A percentile compares a stretch with the other conserved stretches of the same genome.
These are phyloP conservation scores for Aspergillus jensenii DNA, from an alignment of 2,329 filamentous ascomycete genomes.

Conservation along the genomic window DNA sequence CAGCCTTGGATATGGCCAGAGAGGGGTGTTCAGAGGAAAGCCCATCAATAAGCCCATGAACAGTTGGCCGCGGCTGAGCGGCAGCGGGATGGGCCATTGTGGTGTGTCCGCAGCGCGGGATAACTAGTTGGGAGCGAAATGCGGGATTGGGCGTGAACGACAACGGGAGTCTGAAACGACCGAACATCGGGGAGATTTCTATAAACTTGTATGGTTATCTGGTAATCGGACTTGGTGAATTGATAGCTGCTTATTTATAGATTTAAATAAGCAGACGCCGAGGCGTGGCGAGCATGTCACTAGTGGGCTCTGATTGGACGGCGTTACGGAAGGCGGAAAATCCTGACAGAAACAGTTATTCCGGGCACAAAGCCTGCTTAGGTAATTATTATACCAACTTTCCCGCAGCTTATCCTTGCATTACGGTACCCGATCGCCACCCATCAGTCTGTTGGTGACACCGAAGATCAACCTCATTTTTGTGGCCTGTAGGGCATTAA, in stretches of 20 bases:
- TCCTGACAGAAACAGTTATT: not conserved
- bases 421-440: not conserved
- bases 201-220: not conserved
- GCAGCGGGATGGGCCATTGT: not conserved
- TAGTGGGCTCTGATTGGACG: not conserved
- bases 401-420: not conserved
- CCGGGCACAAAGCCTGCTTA: not conserved
- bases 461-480: not conserved
- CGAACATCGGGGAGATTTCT: not conserved
- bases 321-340: not conserved
- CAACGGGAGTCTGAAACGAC: not conserved
- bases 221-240: not conserved
- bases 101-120: not conserved
- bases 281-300: not conserved
- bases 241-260: not conserved
- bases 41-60: not conserved
- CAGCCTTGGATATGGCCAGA: slow-evolving; percentile 17
- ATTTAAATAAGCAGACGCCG: not conserved
- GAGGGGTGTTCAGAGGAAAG: not conserved
- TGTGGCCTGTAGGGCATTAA: not conserved
- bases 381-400: not conserved
- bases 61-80: not conserved
- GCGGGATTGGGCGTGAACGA: not conserved
- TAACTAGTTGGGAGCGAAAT: not conserved
- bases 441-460: not conserved